Evolutionary conservation across 2,329 filamentous ascomycete species (phyloP), one percentile per base, ranked within the genome.

Genomic region (Botrytis fabae): DNA sequence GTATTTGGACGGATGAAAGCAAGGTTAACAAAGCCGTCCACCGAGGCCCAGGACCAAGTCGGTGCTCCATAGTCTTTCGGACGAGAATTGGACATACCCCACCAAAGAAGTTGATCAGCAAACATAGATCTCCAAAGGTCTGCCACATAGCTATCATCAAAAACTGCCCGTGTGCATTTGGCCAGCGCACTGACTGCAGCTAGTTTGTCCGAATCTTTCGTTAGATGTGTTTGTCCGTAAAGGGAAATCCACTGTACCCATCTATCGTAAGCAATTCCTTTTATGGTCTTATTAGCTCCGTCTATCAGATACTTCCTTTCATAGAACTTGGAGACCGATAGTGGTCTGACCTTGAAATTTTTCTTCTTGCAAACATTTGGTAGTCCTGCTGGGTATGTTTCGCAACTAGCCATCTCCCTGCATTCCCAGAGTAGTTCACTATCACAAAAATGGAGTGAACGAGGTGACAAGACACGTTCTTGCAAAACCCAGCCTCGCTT

Each of bases 401-500:
- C 48, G 20, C 48, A 70, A 9, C 25, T 28, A 3, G 4, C n/a
- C 32, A 32, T 46, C 40, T 60, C 42, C 38, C 65, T 69, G 9
- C 72, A 75, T 63, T 75, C 66, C 73, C 73, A 75, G 16, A 73
- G 28, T 48, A 75, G 18, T 38, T 75, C 40, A 32, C 57, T 12
- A 6, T 74, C 20, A 25, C 63, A 44, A 57, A 51, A 77, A 54
- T 75, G 65, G 8, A 78, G n/a, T 16, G 71, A 75, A 8, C 77
- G 59, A 59, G 71, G 69, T 10, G 77, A 74, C 28, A 78, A 54
- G 25, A 73, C 22, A 42, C 57, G 35, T 48, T 78, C 77, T 70
- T 78, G 76, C 18, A 77, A 54, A 38, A 73, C 69, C 77, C 77
- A 78, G 7, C 73, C 77, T 48, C 77, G 71, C 8, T 32, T 1